Percentiles rank a stretch among this genome's conserved stretches.
Evolutionary conservation across 495 filamentous ascomycete species (phyloP).

Genomic region (Niebla homalea): DNA sequence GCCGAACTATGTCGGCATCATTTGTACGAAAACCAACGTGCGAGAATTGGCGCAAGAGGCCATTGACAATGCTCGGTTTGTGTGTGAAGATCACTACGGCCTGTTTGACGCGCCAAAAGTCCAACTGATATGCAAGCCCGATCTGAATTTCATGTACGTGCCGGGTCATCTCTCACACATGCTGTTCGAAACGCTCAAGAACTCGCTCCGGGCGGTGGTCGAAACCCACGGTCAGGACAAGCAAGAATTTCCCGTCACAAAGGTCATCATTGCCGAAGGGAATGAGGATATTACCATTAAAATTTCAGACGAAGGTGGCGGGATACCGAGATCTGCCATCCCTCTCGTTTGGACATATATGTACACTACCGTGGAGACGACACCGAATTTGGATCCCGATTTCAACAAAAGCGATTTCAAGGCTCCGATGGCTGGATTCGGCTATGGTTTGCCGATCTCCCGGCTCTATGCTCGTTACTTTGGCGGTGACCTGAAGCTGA

Average conservation of each 20-base stretch:
- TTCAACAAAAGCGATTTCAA: constrained; percentile 99
- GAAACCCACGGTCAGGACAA: constrained; percentile 91
- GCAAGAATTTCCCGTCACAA: constrained; percentile 89
- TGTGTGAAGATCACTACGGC: constrained; percentile 97
- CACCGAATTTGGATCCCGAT: constrained; percentile 86
- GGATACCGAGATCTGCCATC: constrained; percentile 80
- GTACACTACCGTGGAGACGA: constrained; percentile 97
- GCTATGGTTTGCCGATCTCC: constrained; percentile 88
- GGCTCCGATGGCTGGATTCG: constrained; percentile 97
- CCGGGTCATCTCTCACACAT: constrained; percentile 96
- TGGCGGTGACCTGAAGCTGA: constrained; percentile 90
- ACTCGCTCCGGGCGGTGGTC: constrained; percentile 90
- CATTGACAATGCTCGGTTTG: constrained; percentile 95
- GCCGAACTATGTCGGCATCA: constrained; percentile 91
- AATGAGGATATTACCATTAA: constrained; percentile 99
- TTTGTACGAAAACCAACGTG: constrained; percentile 96
- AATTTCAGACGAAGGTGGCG: constrained; percentile 89
- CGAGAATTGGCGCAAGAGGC: constrained; percentile 91
- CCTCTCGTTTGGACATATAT: constrained; percentile 99
- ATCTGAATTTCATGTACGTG: constrained; percentile 97
- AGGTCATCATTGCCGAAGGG: constrained; percentile 92
- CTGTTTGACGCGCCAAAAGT: constrained; percentile 95
- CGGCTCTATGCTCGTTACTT: constrained; percentile 94
- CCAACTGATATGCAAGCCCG: constrained; percentile 85
- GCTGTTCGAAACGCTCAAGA: constrained; percentile 98